phyloP scores from a whole-genome alignment of 345 rosid species.

The Adansonia digitata region DNA sequence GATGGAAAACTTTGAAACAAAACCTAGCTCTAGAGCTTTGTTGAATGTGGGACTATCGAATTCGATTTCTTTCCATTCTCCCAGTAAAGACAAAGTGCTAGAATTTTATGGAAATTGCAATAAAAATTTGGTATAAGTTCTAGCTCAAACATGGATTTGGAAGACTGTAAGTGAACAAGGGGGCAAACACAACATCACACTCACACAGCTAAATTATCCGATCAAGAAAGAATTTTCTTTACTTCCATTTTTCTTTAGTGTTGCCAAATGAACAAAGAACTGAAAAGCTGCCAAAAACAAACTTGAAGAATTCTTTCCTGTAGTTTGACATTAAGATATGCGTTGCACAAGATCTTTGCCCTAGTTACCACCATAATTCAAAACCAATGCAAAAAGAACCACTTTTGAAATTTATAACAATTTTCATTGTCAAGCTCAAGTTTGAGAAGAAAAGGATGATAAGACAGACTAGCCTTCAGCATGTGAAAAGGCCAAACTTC shows the following conservation, averaged over 20 bases:
- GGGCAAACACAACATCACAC: too few relatives aligned
- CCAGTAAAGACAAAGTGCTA: too few relatives aligned
- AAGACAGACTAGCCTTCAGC: background rate
- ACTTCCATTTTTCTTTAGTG: background rate
- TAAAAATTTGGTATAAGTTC: too few relatives aligned
- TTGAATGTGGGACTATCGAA: too few relatives aligned
- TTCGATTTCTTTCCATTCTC: too few relatives aligned
- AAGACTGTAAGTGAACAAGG: too few relatives aligned
- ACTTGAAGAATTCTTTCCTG: background rate
- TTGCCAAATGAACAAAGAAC: background rate
- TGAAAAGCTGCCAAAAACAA: constrained; percentile 2
- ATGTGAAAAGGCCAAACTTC: background rate
- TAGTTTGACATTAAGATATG: background rate
- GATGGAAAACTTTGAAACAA: background rate
- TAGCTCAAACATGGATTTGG: too few relatives aligned
- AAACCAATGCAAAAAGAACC: background rate
- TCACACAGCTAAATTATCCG: too few relatives aligned
- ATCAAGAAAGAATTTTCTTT: too few relatives aligned
- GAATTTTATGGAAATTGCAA: too few relatives aligned
- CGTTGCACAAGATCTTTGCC: background rate
- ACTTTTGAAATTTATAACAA: too few relatives aligned
- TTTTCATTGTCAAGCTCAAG: background rate
- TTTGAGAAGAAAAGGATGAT: background rate
- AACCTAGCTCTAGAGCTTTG: background rate
- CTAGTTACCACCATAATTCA: background rate